Evolutionary conservation across 257 asterid genomes (phyloP).

Genomic region (Eustoma russellianum): DNA sequence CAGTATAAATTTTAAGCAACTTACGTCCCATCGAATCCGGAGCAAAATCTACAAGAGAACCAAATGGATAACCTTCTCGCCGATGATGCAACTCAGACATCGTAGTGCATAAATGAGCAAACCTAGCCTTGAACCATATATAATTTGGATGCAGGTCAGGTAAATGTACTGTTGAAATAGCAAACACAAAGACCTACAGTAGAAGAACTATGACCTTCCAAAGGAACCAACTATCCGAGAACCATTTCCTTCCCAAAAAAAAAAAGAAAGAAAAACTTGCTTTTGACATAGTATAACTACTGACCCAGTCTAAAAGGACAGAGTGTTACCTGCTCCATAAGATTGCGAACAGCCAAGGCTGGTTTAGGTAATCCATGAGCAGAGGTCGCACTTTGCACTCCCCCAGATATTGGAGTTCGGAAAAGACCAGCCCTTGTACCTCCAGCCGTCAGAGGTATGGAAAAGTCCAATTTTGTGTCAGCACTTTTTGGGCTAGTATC

Average conservation of each 20-base stretch:
- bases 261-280: neutral
- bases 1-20: constrained; percentile 7
- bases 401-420: constrained; percentile 97
- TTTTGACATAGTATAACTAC: neutral
- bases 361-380: constrained; percentile 94
- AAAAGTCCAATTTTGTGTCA: constrained; percentile 17
- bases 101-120: constrained; percentile 93
- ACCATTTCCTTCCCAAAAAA: neutral
- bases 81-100: constrained; percentile 98
- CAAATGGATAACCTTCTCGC: constrained; percentile 97
- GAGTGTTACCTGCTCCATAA: constrained; percentile 84
- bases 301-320: neutral
- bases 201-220: too few relatives aligned
- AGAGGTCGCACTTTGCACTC: constrained; percentile 97
- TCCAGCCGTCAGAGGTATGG: constrained; percentile 44
- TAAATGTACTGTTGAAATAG: neutral
- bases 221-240: too few relatives aligned
- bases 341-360: constrained; percentile 90
- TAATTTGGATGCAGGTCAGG: constrained; percentile 7
- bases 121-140: constrained; percentile 64
- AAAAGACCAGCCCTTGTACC: constrained; percentile 93
- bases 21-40: constrained; percentile 82
- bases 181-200: constrained; percentile 1
- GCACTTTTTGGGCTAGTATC: constrained; percentile 26
- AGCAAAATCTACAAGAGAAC: constrained; percentile 92